These are phyloP conservation scores for Antitrichia curtipendula DNA, from an alignment of 225 moss, liverwort and hornwort species.

Conservation along the genomic window DNA sequence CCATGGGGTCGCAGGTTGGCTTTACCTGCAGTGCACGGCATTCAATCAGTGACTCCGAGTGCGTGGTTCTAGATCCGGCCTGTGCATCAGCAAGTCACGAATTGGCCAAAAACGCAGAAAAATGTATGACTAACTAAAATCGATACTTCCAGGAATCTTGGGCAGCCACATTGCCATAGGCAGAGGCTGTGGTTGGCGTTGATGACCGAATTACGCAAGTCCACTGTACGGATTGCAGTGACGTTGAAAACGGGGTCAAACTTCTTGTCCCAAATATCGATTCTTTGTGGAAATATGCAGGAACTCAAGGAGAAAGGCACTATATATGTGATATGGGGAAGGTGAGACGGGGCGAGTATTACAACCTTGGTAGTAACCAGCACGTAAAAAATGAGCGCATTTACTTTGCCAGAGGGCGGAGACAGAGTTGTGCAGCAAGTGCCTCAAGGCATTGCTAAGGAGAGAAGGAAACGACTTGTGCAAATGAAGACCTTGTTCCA, in stretches of 20 bases:
- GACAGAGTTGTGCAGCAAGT: not conserved
- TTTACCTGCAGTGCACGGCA: not conserved
- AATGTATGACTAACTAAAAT: not conserved
- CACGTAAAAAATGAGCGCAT: not conserved
- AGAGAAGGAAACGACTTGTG: not conserved
- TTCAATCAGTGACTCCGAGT: not conserved
- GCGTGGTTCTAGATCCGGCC: not conserved
- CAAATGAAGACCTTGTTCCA: not conserved
- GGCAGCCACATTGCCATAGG: not conserved
- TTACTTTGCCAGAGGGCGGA: not conserved
- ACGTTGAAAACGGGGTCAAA: not conserved
- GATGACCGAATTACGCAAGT: not conserved
- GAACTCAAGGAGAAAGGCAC: no score
- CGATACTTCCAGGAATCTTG: not conserved
- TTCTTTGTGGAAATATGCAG: no score
- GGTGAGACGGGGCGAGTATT: not conserved
- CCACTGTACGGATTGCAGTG: not conserved
- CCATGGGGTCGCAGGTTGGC: not conserved
- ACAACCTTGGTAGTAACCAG: no score
- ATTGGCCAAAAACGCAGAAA: not conserved
- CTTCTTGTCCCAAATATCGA: not conserved
- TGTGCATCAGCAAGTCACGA: not conserved
- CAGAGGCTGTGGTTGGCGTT: not conserved
- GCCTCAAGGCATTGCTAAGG: not conserved
- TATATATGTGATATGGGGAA: not conserved